Evolutionary conservation across 2,329 filamentous ascomycete species (phyloP), one percentile per base, ranked within the genome.

Genomic region (Botrytis fabae): DNA sequence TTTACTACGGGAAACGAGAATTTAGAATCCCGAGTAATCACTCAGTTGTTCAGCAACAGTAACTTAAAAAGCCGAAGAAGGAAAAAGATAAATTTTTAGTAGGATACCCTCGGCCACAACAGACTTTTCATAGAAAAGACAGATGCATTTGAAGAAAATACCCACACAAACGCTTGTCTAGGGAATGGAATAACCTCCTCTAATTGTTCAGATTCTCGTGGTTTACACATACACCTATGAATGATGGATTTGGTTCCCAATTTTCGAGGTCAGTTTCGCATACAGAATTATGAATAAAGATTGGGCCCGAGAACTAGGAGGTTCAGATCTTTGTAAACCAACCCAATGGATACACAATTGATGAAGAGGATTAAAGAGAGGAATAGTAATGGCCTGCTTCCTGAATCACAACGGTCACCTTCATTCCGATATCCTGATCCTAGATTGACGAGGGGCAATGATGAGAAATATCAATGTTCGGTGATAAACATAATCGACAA

Each of bases 261-360:
- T 10, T 28, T 20, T 59, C n/a, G 0, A 32, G 18, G 20, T 32
- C 0, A 9, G 32, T 9, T 32, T 20, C 10, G 6, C 16, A 59
- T 9, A 10, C 6, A 18, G 54, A 59, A 7, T 16, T 59, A 59
- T 32, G 32, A 59, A 10, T 20, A 32, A 59, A 32, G 12, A 59
- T 20, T 38, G 5, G 35, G 35, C 1, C 5, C 0, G 4, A 10
- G 1, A 32, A 20, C 1, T 32, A 7, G 7, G 28, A 7, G 8
- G 2, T 1, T 32, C 14, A 59, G 18, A 59, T 4, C 25, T 20
- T 32, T 20, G 9, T 14, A 14, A 4, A 28, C 1, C n/a, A 59
- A n/a, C 28, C 28, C 28, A 28, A 28, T 2, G n/a, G 54, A 59
- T 59, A 59, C 54, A 59, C 54, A 59, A 32, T 59, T 59, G 54